Base-by-base conservation (phyloP, 129 eudicot species). In the Flaveria sonorensis region DNA sequence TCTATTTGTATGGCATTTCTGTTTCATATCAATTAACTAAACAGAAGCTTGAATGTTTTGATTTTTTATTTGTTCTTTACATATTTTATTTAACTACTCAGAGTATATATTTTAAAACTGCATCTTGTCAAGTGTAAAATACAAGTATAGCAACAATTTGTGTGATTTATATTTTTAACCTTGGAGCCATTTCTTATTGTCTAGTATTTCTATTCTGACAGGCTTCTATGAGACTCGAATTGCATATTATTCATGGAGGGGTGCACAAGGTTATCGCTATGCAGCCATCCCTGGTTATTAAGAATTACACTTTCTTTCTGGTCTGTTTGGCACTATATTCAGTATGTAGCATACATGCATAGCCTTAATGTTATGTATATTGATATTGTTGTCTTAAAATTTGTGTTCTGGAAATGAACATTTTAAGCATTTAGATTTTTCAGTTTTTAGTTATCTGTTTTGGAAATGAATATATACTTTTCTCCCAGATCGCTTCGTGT, bases 211-310 rank as follows among this genome's bases (percentile, higher is more conserved):
- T 10, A 1, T 12, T 28, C 30, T 28, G 45, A 13, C 68, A 62
- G 68, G 68, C 45, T 62, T 62, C 43, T 62, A 62, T 6, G 68
- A 62, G 68, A 62, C 68, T 7, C 68, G 68, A 62, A 62, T 62
- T 11, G 68, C 68, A 4, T 62, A 62, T 28, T 62, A 62, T 62
- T 26, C 68, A 62, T 94, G 97, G 98, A 94, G 98, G 79, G 98
- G 98, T 46, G 98, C 98, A 51, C 88, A 86, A 77, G 98, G 97
- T 12, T 94, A 89, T 65, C 96, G 93, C 6, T 94, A 79, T 80
- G 88, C 98, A 48, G 74, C 96, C 53, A 94, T 94, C 79, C 98
- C 98, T 59, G 89, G 77, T 28, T 94, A 94, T 71, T 94, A 74
- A 80, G 21, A 24, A 26, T 45, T 30, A 53, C 19, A 66, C 13